phyloP scores from a whole-genome alignment of 371 early-diverging fungal genomes.

The Fennellomyces sp. region DNA sequence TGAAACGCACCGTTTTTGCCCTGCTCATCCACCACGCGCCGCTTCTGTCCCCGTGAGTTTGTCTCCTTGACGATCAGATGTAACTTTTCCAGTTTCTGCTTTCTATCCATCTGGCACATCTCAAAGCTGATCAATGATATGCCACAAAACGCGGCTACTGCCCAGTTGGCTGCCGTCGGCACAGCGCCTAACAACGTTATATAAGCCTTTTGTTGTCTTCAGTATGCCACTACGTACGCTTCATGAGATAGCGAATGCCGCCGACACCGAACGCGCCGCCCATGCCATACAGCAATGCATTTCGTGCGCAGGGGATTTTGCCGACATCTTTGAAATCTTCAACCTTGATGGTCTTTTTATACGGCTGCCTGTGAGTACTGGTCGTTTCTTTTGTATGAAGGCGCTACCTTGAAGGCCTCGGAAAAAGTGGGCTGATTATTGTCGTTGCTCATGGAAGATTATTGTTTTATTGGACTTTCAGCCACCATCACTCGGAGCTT shows the following conservation, averaged over 20 bases:
- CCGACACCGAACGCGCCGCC: conserved; percentile 46
- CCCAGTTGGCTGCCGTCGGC: conserved; percentile 51
- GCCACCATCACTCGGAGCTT: not conserved
- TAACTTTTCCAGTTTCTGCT: conserved; percentile 38
- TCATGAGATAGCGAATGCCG: conserved; percentile 37
- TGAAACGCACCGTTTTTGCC: conserved; percentile 42
- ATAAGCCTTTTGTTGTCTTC: too few species aligned
- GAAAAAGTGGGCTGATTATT: conserved; percentile 14
- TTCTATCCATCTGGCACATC: conserved; percentile 47
- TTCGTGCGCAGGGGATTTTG: conserved; percentile 53
- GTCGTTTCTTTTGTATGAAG: not conserved
- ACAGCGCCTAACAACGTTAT: conserved; percentile 17
- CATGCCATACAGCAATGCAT: conserved; percentile 49
- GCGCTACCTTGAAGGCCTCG: conserved; percentile 13
- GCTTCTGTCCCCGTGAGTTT: conserved; percentile 30
- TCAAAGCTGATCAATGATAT: conserved; percentile 46
- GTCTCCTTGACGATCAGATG: conserved; percentile 46
- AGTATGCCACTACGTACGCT: conserved; percentile 29
- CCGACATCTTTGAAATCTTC: conserved; percentile 52
- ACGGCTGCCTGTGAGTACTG: not conserved
- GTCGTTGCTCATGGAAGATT: not conserved
- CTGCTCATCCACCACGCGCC: conserved; percentile 29
- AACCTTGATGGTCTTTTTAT: conserved; percentile 40
- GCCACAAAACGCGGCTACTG: conserved; percentile 49
- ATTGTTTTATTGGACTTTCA: not conserved